phyloP scores from a whole-genome alignment of 805 yeast species.

The Lipomyces sp. region DNA sequence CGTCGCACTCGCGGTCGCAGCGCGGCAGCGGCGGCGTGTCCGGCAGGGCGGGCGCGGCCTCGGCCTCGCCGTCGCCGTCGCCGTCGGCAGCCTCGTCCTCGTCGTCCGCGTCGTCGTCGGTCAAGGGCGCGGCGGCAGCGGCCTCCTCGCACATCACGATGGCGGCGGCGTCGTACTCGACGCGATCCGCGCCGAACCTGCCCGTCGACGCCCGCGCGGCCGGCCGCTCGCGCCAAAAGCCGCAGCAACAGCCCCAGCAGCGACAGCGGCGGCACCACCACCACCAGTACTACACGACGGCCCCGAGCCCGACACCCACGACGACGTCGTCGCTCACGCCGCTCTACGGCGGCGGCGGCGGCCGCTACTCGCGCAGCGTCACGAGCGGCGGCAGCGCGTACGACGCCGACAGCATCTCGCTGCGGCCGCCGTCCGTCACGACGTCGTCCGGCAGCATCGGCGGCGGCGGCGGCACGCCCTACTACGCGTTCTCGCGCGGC shows the following conservation, averaged over 20 bases:
- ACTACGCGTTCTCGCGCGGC: neutral
- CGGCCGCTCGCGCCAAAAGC: neutral
- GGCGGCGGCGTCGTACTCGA: too few species aligned
- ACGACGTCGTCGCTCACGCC: constrained; percentile 23
- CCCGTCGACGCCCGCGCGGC: neutral
- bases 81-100: neutral
- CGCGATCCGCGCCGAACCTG: too few species aligned
- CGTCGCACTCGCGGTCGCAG: too few species aligned
- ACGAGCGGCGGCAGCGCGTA: neutral
- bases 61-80: constrained; percentile 2
- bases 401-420: neutral
- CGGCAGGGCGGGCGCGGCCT: too few species aligned
- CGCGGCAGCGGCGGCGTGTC: too few species aligned
- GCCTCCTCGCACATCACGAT: too few species aligned
- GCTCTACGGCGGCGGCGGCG: constrained; percentile 11
- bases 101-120: neutral
- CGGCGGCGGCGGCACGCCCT: neutral
- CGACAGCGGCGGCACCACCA: neutral
- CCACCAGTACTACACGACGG: neutral
- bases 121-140: neutral
- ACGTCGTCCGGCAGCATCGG: neutral
- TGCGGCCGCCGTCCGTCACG: neutral
- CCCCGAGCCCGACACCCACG: constrained; percentile 9
- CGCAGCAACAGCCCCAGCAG: too few species aligned
- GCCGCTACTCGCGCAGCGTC: neutral